A percentile compares a stretch with the other conserved stretches of the same genome.
Conservation (phyloP, 768 basidiomycete genomes). For the Tricholoma sp. region DNA sequence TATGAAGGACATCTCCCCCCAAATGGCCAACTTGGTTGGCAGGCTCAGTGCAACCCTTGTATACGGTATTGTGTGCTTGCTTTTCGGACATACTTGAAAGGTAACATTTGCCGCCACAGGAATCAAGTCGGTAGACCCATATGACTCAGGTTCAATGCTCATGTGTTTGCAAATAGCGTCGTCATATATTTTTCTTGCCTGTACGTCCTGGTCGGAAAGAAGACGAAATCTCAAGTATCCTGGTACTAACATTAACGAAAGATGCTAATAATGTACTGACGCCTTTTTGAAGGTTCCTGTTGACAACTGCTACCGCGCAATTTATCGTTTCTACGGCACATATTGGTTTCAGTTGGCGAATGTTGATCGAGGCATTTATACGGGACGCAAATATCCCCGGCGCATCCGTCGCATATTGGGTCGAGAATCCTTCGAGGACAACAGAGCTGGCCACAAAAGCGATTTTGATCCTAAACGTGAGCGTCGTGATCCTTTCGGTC, state of each 20-base stretch:
- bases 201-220: slow-evolving; percentile 6
- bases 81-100: not conserved
- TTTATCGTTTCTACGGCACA: slow-evolving; percentile 13
- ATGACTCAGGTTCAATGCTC: not conserved
- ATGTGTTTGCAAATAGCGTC: slow-evolving; percentile 1
- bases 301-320: slow-evolving; percentile 7
- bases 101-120: not conserved
- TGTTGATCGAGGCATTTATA: slow-evolving; percentile 10
- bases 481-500: not conserved
- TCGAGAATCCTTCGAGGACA: not conserved
- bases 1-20: too few relatives aligned
- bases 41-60: not conserved
- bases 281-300: slow-evolving; percentile 8
- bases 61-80: not conserved
- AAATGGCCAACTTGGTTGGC: not conserved
- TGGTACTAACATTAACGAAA: not conserved
- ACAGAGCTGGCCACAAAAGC: slow-evolving; percentile 1
- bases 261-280: not conserved
- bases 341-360: slow-evolving; percentile 5
- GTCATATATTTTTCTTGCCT: slow-evolving; percentile 10
- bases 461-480: slow-evolving; percentile 4
- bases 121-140: not conserved
- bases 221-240: not conserved
- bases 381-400: not conserved
- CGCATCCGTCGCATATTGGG: not conserved